Conservation (phyloP, 2,329 filamentous ascomycete species). For the Pyrenophora teres region DNA sequence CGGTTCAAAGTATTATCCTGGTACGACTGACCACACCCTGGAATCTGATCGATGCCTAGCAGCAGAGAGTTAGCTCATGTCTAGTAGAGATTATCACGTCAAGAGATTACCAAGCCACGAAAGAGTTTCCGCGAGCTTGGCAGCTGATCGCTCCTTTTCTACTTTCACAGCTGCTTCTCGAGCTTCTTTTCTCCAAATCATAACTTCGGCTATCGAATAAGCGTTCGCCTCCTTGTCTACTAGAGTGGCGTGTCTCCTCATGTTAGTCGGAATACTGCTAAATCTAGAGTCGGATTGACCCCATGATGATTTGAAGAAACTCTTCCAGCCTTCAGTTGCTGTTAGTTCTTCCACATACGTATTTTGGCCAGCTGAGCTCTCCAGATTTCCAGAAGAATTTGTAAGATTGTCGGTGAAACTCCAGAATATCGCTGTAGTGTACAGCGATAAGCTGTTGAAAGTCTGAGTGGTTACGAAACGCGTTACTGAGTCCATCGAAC, state of each 20-base stretch:
- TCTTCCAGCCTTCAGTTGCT: neutral
- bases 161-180: conserved; percentile 3
- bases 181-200: conserved; percentile 19
- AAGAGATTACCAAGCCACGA: neutral
- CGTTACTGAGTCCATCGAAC: neutral
- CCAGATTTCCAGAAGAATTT: conserved; percentile 1
- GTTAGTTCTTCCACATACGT: neutral
- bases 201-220: conserved; percentile 13
- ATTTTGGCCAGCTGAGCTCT: neutral
- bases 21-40: neutral
- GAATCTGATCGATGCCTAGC: neutral
- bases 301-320: conserved; percentile 3
- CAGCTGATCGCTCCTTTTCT: neutral
- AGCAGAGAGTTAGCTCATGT: no score
- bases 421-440: neutral
- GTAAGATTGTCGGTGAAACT: conserved; percentile 1
- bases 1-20: neutral
- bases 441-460: neutral
- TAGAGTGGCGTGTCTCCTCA: conserved; percentile 4
- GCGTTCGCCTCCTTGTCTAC: conserved; percentile 32
- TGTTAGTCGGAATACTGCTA: neutral
- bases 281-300: neutral
- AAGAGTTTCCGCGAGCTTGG: neutral
- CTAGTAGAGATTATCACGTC: neutral
- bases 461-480: conserved; percentile 1